A percentile compares a stretch with the other conserved stretches of the same genome.
These are phyloP conservation scores for Aspergillus calidoustus DNA, from an alignment of 2,329 filamentous ascomycete genomes.

Conservation along the genomic window DNA sequence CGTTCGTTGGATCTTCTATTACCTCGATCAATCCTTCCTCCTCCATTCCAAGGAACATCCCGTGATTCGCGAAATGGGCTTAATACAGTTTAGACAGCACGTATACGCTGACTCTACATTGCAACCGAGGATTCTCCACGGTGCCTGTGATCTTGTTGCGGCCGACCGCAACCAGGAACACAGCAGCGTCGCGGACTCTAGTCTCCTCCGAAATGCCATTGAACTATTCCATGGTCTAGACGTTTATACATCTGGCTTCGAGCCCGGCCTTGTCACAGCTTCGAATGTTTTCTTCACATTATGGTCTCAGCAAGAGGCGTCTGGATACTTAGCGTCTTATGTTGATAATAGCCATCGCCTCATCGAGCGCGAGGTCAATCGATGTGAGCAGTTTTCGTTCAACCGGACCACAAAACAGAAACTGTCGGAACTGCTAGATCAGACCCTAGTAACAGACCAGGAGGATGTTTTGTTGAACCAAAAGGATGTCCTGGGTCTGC, in stretches of 20 bases:
- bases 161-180: slow-evolving; percentile 66
- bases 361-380: slow-evolving; percentile 71
- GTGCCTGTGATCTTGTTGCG: slow-evolving; percentile 76
- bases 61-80: slow-evolving; percentile 80
- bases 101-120: slow-evolving; percentile 61
- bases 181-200: slow-evolving; percentile 61
- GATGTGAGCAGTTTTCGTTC: slow-evolving; percentile 80
- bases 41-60: slow-evolving; percentile 70
- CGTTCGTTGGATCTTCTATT: slow-evolving; percentile 89
- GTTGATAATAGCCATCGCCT: slow-evolving; percentile 71
- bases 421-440: slow-evolving; percentile 74
- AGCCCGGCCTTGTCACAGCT: slow-evolving; percentile 70
- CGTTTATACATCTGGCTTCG: slow-evolving; percentile 79
- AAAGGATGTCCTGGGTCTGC: slow-evolving; percentile 70
- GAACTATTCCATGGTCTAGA: slow-evolving; percentile 84
- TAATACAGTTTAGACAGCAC: slow-evolving; percentile 71
- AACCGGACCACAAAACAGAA: slow-evolving; percentile 81
- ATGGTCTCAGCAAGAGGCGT: slow-evolving; percentile 71
- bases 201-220: slow-evolving; percentile 74
- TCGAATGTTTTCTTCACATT: slow-evolving; percentile 71
- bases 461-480: slow-evolving; percentile 68
- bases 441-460: slow-evolving; percentile 71
- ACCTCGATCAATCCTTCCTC: slow-evolving; percentile 87
- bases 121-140: slow-evolving; percentile 62
- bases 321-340: slow-evolving; percentile 72